A percentile compares a stretch with the other conserved stretches of the same genome.
These are phyloP conservation scores for Flueggea neowawraea DNA, from an alignment of 441 rosid species.

Conservation along the genomic window DNA sequence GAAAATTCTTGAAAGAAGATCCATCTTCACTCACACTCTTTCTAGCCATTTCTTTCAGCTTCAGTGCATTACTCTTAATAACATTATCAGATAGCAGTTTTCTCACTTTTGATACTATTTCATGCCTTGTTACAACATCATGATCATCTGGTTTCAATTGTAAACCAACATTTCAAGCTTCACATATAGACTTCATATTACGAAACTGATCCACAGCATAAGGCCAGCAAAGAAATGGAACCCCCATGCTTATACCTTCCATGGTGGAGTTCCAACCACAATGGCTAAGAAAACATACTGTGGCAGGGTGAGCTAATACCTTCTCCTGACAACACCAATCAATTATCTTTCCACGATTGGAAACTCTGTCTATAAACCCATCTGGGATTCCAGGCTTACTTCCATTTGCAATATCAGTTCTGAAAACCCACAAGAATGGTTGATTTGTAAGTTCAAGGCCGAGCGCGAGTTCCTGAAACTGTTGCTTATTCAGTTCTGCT, in stretches of 20 bases:
- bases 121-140: slow-evolving; percentile 18
- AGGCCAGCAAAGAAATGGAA: slow-evolving; percentile 25
- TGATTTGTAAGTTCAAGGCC: no score
- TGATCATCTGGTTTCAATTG: slow-evolving; percentile 5
- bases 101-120: slow-evolving; percentile 5
- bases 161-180: slow-evolving; percentile 22
- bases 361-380: slow-evolving; percentile 42
- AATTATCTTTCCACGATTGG: slow-evolving; percentile 44
- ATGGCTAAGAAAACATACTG: slow-evolving; percentile 59
- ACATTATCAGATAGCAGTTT: not conserved
- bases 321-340: slow-evolving; percentile 71
- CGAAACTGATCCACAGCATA: slow-evolving; percentile 18
- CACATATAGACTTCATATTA: slow-evolving; percentile 13
- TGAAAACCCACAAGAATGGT: slow-evolving; percentile 75
- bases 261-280: no score
- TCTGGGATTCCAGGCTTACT: slow-evolving; percentile 33
- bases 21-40: slow-evolving; percentile 14
- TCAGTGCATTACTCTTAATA: slow-evolving; percentile 9
- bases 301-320: slow-evolving; percentile 54
- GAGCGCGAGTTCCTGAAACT: no score
- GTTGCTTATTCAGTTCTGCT: no score
- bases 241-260: slow-evolving; percentile 30
- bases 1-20: slow-evolving; percentile 13
- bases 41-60: slow-evolving; percentile 16
- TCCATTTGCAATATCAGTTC: slow-evolving; percentile 16